Base-by-base conservation (phyloP, 1,284 basidiomycete species). In the Apiotrichum siamense region DNA sequence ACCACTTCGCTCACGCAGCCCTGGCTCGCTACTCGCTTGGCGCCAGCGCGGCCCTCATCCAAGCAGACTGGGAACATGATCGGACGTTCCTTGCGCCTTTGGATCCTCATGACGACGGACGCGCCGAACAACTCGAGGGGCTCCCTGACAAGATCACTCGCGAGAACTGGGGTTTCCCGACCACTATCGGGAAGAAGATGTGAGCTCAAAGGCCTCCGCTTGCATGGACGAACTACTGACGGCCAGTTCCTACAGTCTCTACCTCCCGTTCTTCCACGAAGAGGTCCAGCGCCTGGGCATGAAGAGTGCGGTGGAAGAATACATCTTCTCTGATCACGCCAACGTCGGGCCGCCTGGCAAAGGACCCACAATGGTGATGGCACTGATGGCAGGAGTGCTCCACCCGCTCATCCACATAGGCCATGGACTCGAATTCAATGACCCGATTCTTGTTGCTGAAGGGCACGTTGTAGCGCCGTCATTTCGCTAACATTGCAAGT, bases 381-480 rank as follows among this genome's bases (percentile, higher is more conserved):
- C 83, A 11, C 75, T 85, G 33, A 66, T 82, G 36, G 76, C 76
- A 29, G 84, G 83, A 13, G 50, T 55, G 2, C 42, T 60, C 13
- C 61, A 87, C 66, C 83, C 83, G 0, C 72, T 83, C 46, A 85
- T 87, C 37, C 81, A 84, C 61, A 69, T 80, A 27, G 84, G 84
- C 76, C 83, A 83, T 56, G 83, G 79, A 4, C 65, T 79, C 3
- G 83, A 85, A 58, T 85, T 86, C 57, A 75, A 75, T 0, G 79
- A 79, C 52, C 75, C 78, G 47, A 72, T 77, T 1, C 73, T 83
- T 59, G 70, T 83, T 1, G 81, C 81, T 4, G 78, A 80, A 71
- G 70, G 80, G 78, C 78, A 38, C 41, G 63, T 4, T 18, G 9
- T 17, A 9, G 3, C 5, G 7, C 27, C 24, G 27, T 11, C 32